Conservation (phyloP, 2,329 filamentous ascomycete species). For the Waltergamsia citrina region DNA sequence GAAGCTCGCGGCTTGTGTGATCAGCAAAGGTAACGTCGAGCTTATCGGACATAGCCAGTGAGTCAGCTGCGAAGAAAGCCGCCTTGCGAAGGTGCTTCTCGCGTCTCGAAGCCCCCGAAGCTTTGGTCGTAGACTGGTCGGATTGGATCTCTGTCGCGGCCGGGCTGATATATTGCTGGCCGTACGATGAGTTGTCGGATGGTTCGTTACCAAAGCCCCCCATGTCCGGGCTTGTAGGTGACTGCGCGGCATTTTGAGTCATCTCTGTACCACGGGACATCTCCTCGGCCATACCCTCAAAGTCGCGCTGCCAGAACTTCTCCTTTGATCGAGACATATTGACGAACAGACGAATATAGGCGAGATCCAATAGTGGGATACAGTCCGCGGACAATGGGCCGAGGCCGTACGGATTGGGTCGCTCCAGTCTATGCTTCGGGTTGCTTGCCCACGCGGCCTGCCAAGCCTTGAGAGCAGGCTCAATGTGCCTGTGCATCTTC, state of each 20-base stretch:
- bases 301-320: conserved; percentile 89
- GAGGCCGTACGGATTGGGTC: conserved; percentile 73
- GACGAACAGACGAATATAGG: conserved; percentile 86
- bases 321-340: conserved; percentile 90
- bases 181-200: conserved; percentile 30
- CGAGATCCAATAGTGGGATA: conserved; percentile 82
- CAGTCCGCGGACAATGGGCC: conserved; percentile 83
- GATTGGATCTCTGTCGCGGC: conserved; percentile 28
- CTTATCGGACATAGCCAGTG: conserved; percentile 79
- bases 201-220: no score
- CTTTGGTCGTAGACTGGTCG: neutral
- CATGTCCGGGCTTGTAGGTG: conserved; percentile 45
- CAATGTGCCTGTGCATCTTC: conserved; percentile 91
- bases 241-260: conserved; percentile 60
- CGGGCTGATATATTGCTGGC: conserved; percentile 18
- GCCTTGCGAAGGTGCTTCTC: conserved; percentile 87
- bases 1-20: conserved; percentile 72
- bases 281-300: conserved; percentile 84
- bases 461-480: conserved; percentile 90
- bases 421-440: conserved; percentile 72
- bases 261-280: conserved; percentile 70
- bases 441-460: conserved; percentile 86
- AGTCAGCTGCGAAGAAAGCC: conserved; percentile 92
- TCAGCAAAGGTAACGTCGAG: conserved; percentile 80
- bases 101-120: conserved; percentile 41